A percentile compares a stretch with the other conserved stretches of the same genome.
Conservation (phyloP, 495 filamentous ascomycete species). For the Daldinia grandis region DNA sequence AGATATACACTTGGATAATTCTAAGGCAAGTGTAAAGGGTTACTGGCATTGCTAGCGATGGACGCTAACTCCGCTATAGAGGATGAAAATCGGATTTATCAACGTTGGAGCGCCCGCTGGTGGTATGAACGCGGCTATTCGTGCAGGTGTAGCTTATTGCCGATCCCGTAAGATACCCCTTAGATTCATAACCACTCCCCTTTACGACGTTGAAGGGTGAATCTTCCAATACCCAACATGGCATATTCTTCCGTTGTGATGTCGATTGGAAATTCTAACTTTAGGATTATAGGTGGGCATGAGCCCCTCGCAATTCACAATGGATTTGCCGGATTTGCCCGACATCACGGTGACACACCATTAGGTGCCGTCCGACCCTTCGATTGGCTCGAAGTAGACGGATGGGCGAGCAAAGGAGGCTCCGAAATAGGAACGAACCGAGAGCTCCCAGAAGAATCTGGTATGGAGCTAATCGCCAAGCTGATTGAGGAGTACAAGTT, state of each 20-base stretch:
- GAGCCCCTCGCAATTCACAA: slow-evolving; percentile 93
- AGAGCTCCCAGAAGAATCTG: slow-evolving; percentile 83
- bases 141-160: slow-evolving; percentile 96
- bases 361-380: slow-evolving; percentile 84
- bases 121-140: slow-evolving; percentile 97
- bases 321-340: slow-evolving; percentile 92
- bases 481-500: slow-evolving; percentile 88
- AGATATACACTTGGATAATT: slow-evolving; percentile 65
- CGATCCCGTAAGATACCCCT: slow-evolving; percentile 64
- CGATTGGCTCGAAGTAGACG: slow-evolving; percentile 91
- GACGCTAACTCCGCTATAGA: slow-evolving; percentile 57
- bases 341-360: slow-evolving; percentile 86
- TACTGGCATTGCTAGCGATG: not conserved
- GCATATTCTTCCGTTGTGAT: not conserved
- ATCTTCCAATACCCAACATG: not conserved
- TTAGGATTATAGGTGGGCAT: slow-evolving; percentile 65
- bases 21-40: slow-evolving; percentile 66
- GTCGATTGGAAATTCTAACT: slow-evolving; percentile 6
- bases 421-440: slow-evolving; percentile 99
- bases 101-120: slow-evolving; percentile 98
- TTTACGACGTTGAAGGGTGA: not conserved
- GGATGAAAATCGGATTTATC: slow-evolving; percentile 92
- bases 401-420: slow-evolving; percentile 95
- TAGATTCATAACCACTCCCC: not conserved
- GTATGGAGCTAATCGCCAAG: slow-evolving; percentile 81